These are phyloP conservation scores for Casuarina equisetifolia DNA, from an alignment of 306 rosid species.

Conservation along the genomic window DNA sequence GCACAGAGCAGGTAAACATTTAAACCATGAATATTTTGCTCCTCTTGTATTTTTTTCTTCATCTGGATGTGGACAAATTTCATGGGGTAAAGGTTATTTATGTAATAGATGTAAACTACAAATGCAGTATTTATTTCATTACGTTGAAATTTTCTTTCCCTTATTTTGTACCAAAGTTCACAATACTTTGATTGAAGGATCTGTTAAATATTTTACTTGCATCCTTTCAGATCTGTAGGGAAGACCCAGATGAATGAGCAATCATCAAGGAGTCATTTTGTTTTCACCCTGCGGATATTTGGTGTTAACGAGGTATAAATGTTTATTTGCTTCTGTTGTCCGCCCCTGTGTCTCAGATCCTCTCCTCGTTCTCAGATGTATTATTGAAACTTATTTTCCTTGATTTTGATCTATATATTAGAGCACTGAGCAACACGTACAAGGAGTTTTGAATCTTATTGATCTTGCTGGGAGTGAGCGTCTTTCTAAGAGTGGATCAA, in stretches of 20 bases:
- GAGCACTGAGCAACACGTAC: constrained; percentile 97
- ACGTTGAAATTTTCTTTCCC: neutral
- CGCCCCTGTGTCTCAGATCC: neutral
- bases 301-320: constrained; percentile 82
- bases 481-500: constrained; percentile 92
- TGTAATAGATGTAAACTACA: neutral
- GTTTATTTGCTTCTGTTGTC: neutral
- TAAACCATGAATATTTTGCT: constrained; percentile 19
- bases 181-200: constrained; percentile 7
- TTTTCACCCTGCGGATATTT: constrained; percentile 85
- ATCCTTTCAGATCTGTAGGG: constrained; percentile 75
- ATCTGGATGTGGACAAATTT: neutral
- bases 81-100: neutral
- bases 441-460: constrained; percentile 87
- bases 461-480: constrained; percentile 99
- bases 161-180: constrained; percentile 15
- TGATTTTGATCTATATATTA: constrained; percentile 23
- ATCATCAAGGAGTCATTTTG: constrained; percentile 98
- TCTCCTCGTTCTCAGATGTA: constrained; percentile 6
- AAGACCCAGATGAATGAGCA: constrained; percentile 97
- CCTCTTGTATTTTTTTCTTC: neutral
- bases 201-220: constrained; percentile 16
- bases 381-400: constrained; percentile 10
- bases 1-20: constrained; percentile 78
- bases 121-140: neutral